These are phyloP conservation scores for Coffea eugenioides DNA, from an alignment of 257 asterid species.

Conservation along the genomic window DNA sequence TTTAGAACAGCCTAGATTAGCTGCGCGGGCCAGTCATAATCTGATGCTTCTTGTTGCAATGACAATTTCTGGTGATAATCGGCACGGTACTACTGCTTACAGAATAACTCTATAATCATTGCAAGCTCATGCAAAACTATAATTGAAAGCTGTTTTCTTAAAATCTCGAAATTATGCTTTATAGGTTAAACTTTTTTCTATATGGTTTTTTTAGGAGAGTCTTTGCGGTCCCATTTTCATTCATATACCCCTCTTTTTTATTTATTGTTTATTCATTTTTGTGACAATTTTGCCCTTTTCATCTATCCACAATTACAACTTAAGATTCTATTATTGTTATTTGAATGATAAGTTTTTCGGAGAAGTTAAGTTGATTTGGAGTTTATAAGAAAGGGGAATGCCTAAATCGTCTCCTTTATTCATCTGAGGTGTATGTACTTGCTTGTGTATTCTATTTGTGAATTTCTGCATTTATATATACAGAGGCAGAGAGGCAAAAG, in stretches of 20 bases:
- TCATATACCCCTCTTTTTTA: too few species aligned
- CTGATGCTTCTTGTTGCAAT: neutral
- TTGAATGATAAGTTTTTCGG: too few species aligned
- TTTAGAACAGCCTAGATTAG: neutral
- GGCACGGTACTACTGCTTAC: neutral
- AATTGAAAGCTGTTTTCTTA: neutral
- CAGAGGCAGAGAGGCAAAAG: conserved; percentile 35
- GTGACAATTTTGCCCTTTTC: too few species aligned
- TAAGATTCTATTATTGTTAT: too few species aligned
- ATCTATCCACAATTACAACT: too few species aligned
- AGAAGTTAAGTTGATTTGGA: neutral
- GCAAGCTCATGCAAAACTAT: neutral
- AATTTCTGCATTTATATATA: neutral
- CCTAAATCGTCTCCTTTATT: neutral
- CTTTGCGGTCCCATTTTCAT: too few species aligned
- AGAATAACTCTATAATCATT: neutral
- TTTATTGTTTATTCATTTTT: too few species aligned
- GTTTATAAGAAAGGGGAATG: neutral
- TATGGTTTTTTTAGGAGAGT: too few species aligned
- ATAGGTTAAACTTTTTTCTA: too few species aligned
- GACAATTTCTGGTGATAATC: neutral
- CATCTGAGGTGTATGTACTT: neutral
- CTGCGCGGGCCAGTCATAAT: neutral
- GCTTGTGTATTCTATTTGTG: too few species aligned
- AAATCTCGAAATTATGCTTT: too few species aligned